Evolutionary conservation across 1,284 basidiomycete genomes (phyloP), one percentile per base, ranked within the genome.

Genomic region (Chondrostereum purpureum): DNA sequence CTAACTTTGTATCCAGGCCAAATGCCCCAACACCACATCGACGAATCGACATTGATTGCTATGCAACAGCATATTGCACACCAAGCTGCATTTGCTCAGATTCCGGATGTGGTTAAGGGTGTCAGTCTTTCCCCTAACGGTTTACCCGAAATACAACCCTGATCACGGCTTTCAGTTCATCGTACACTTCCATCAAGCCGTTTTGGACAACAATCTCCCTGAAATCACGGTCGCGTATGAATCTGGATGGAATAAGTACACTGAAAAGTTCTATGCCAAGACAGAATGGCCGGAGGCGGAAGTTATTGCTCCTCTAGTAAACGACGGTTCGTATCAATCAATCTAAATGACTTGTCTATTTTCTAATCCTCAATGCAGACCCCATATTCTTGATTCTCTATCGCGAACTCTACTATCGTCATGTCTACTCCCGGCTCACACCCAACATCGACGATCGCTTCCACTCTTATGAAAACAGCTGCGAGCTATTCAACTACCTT

Each of bases 381-480:
- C 88, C 88, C 47, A 88, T 96, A 47, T 99, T 98, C 74, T 75
- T 98, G 40, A 93, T 94, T 50, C 81, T 99, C 17, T 99, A 99
- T 69, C 83, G 92, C 55, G 95, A 98, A 65, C 78, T 96, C 12
- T 93, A 93, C 69, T 93, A 88, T 64, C 81, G 88, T 40, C 93
- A 97, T 62, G 92, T 98, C 43, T 97, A 98, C 70, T 96, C 94
- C 6, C 87, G 92, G 39, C 77, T 97, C 40, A 86, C 89, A 60
- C 94, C 95, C 46, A 90, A 96, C 64, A 83, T 97, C 54, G 94
- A 98, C 64, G 95, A 98, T 67, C 87, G 95, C 45, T 94, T 97
- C 77, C 92, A 96, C 65, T 95, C 92, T 2, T 99, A 98, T 68
- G 95, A 98, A 66, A 96, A 97, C 70, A 96, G 93, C 66, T 98